Evolutionary conservation across 805 yeast species (phyloP).

Genomic region (Suhomyces kilbournensis): DNA sequence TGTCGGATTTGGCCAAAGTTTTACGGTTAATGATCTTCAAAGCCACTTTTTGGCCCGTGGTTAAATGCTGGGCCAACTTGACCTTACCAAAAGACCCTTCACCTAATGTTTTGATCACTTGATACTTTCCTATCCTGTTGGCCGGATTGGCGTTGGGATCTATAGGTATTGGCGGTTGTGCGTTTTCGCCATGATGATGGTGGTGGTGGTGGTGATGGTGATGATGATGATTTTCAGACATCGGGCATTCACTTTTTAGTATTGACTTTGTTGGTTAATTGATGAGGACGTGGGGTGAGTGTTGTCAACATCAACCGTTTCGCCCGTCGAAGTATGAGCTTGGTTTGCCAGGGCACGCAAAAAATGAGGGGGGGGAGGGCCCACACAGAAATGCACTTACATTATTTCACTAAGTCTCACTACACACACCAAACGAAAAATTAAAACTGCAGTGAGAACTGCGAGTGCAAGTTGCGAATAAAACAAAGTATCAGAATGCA

Average conservation of each 20-base stretch:
- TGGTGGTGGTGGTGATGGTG: constrained; percentile 22
- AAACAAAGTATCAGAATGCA: neutral
- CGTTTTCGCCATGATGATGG: constrained; percentile 11
- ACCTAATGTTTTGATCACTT: constrained; percentile 26
- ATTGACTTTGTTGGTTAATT: neutral
- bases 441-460: too few relatives aligned
- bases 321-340: neutral
- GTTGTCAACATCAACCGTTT: neutral
- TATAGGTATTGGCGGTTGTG: constrained; percentile 5
- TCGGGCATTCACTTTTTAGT: neutral
- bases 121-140: constrained; percentile 68
- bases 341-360: neutral
- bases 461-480: too few relatives aligned
- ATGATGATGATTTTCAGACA: constrained; percentile 12
- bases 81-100: constrained; percentile 33
- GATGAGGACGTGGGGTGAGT: neutral
- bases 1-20: constrained; percentile 29
- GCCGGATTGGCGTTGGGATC: constrained; percentile 29
- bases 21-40: constrained; percentile 28
- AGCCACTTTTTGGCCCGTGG: constrained; percentile 28
- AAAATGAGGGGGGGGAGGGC: neutral
- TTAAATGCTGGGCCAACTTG: constrained; percentile 27
- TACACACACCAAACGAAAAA: too few relatives aligned
- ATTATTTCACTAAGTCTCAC: too few relatives aligned
- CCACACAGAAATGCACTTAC: neutral